phyloP scores from a whole-genome alignment of 805 yeast species.

The Cyberlindnera samutprakarnensis region DNA sequence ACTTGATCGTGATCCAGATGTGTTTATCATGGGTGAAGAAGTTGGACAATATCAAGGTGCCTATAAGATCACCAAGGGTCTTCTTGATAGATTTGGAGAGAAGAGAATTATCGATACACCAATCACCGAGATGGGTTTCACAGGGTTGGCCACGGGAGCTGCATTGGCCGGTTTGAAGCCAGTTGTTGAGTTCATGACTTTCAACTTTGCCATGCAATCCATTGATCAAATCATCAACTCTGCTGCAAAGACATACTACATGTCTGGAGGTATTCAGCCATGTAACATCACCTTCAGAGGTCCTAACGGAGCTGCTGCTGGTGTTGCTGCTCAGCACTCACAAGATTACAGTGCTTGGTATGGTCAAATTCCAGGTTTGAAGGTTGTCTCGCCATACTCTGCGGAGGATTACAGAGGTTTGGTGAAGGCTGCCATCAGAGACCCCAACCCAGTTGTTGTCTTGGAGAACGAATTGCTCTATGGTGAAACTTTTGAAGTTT shows the following conservation, averaged over 20 bases:
- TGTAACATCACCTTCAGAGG: slow-evolving; percentile 98
- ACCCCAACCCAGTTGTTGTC: slow-evolving; percentile 95
- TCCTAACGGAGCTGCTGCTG: slow-evolving; percentile 99
- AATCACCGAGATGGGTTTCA: slow-evolving; percentile 98
- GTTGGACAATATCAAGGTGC: slow-evolving; percentile 99
- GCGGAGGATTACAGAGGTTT: slow-evolving; percentile 96
- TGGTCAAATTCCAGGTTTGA: slow-evolving; percentile 96
- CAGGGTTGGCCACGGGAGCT: slow-evolving; percentile 90
- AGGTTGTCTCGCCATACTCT: slow-evolving; percentile 91
- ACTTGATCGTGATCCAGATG: slow-evolving; percentile 90
- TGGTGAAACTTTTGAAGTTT: slow-evolving; percentile 83
- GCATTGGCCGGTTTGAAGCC: slow-evolving; percentile 80
- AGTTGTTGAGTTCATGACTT: slow-evolving; percentile 97
- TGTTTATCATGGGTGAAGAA: slow-evolving; percentile 97
- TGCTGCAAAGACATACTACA: slow-evolving; percentile 97
- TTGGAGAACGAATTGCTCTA: slow-evolving; percentile 94
- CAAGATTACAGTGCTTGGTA: slow-evolving; percentile 98
- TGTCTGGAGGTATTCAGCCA: slow-evolving; percentile 98
- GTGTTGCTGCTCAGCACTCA: slow-evolving; percentile 99
- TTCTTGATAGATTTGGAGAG: slow-evolving; percentile 76
- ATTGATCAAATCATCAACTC: slow-evolving; percentile 98
- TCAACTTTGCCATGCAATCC: slow-evolving; percentile 99
- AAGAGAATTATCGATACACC: slow-evolving; percentile 82
- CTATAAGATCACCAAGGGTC: slow-evolving; percentile 92
- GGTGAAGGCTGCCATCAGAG: slow-evolving; percentile 93